A percentile compares a stretch with the other conserved stretches of the same genome.
phyloP scores from a whole-genome alignment of 129 eudicot genomes.

The sunflower (Helianthus annuus) region DNA sequence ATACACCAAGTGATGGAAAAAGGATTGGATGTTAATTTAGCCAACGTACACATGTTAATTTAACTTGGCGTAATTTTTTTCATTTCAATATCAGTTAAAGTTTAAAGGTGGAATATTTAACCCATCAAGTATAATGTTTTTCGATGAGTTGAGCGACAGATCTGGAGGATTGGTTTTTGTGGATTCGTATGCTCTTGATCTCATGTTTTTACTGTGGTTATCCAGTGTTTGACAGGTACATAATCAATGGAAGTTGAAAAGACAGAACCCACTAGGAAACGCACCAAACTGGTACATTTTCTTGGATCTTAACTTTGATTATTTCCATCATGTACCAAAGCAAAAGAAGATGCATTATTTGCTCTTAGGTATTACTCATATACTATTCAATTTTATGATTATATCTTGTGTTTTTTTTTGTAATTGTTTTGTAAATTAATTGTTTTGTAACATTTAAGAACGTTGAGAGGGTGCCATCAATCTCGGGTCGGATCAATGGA shows the following conservation, averaged over 20 bases:
- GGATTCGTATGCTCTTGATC: neutral
- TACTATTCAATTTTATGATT: conserved; percentile 8
- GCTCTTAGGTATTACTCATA: neutral
- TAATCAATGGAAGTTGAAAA: conserved; percentile 50
- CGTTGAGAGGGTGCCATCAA: conserved; percentile 43
- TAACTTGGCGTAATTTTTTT: too few species aligned
- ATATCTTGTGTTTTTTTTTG: neutral
- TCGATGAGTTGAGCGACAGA: too few species aligned
- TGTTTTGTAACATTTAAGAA: conserved; percentile 45
- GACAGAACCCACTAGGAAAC: conserved; percentile 46
- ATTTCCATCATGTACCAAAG: conserved; percentile 1
- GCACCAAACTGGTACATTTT: conserved; percentile 58
- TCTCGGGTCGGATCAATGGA: conserved; percentile 56
- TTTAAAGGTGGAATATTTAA: too few species aligned
- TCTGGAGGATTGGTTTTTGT: neutral
- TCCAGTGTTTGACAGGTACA: conserved; percentile 29
- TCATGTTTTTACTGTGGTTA: conserved; percentile 2
- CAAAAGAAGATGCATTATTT: conserved; percentile 14
- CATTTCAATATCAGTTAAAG: too few species aligned
- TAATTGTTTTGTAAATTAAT: neutral
- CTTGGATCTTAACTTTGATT: conserved; percentile 6
- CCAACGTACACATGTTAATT: too few species aligned
- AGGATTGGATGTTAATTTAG: too few species aligned
- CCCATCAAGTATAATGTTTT: too few species aligned
- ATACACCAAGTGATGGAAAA: too few species aligned